Conservation (phyloP, 768 basidiomycete genomes). For the Suillus bovinus region DNA sequence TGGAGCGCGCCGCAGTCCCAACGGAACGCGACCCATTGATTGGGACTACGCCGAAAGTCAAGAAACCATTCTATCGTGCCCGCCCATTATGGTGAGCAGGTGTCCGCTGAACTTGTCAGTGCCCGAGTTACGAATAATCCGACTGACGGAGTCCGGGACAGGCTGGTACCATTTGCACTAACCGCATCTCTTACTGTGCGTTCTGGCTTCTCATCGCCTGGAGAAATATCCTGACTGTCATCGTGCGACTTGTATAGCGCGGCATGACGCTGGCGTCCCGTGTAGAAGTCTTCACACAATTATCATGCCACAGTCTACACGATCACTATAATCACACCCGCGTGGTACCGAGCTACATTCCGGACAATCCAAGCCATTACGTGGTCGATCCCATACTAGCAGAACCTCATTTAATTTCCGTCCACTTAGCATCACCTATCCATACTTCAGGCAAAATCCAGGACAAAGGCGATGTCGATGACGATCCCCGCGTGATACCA, state of each 20-base stretch:
- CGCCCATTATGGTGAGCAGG: conserved; percentile 45
- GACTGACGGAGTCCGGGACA: conserved; percentile 22
- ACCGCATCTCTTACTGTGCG: conserved; percentile 66
- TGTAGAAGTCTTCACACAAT: conserved; percentile 77
- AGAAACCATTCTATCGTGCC: conserved; percentile 52
- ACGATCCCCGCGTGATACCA: conserved; percentile 39
- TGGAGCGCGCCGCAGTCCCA: conserved; percentile 14
- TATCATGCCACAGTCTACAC: conserved; percentile 65
- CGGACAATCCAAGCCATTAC: conserved; percentile 7
- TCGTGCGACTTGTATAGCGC: conserved; percentile 44
- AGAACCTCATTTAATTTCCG: conserved; percentile 12
- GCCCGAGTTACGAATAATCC: neutral
- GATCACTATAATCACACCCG: conserved; percentile 42
- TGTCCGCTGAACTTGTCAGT: neutral
- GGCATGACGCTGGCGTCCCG: conserved; percentile 79
- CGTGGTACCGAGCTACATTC: neutral
- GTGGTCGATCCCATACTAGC: conserved; percentile 11
- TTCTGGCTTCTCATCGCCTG: conserved; percentile 11
- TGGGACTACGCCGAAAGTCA: conserved; percentile 19
- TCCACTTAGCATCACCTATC: conserved; percentile 14
- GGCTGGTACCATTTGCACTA: conserved; percentile 74
- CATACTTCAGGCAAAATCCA: conserved; percentile 17
- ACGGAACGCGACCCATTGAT: conserved; percentile 37
- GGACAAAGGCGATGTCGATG: conserved; percentile 24
- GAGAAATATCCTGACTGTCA: conserved; percentile 14